Base-by-base conservation (phyloP, 1,284 basidiomycete genomes). In the Fomitopsis pinicola region DNA sequence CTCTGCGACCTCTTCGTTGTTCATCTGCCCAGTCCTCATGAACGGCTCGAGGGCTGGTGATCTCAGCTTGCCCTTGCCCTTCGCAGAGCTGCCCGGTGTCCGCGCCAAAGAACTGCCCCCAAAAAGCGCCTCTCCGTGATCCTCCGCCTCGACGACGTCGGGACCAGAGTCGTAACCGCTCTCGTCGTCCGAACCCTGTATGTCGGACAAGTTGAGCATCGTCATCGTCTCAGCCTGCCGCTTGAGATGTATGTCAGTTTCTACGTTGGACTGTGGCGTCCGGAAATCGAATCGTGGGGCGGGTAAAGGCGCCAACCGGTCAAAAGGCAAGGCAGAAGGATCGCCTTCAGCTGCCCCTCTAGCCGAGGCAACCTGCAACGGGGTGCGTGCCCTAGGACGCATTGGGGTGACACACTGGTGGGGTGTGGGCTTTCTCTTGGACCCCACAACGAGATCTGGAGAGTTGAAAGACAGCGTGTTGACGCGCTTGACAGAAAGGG, bases 371-470 rank as follows among this genome's bases (percentile, higher is more conserved):
- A 73, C 69, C 58, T 63, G 68, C 40, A 77, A 70, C 22, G 75
- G 75, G 15, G 76, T 76, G 60, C 73, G 68, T 30, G 71, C 67
- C 15, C 72, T 67, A 54, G 67, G 70, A 2, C 69, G 67, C 8
- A 69, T 68, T 30, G 74, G 73, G 6, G 82, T 78, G 38, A 81
- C 76, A 55, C 84, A 78, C 53, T 77, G 75, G 45, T 85, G 73
- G 9, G 86, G 83, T 1, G 82, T 83, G 26, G 85, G 84, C 71
- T 89, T 90, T 66, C 88, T 83, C 72, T 91, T 90, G 5, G 80
- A 82, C 40, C 87, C 85, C 50, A 63, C 59, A 60, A 72, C 62
- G 53, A 72, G 54, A 22, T 60, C 40, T 19, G 66, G 48, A 22
- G 66, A 53, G 44, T 64, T 59, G 30, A 64, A 14, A 33, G 56